Evolutionary conservation across 257 asterid genomes (phyloP), one percentile per base, ranked within the genome.

Genomic region (Solanum ahanhuiri): DNA sequence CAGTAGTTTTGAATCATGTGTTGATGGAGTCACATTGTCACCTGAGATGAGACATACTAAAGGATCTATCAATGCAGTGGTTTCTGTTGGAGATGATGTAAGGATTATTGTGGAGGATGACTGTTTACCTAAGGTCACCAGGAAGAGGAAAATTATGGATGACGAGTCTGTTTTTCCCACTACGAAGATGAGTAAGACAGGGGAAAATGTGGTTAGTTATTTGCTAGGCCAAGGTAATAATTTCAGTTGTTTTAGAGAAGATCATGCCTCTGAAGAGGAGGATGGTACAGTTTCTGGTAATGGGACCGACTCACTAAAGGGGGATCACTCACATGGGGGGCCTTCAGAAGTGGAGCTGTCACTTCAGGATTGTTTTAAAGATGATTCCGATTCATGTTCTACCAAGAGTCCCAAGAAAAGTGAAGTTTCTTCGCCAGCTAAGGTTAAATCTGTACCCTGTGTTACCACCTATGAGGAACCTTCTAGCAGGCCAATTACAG

Each of bases 101-200:
- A 41, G 34, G 57, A 23, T n/a, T 34, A 48, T 57, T 71, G 43
- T 54, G 57, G 75, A 87, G 71, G 58, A 66, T 86, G 89, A 88
- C 54, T 64, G 83, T 88, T 90, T 90, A 81, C 45, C 90, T 86
- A 87, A 83, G 45, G 30, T 69, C 79, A 83, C 73, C 87, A 85
- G 84, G 89, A 93, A 93, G 91, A 95, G 93, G 90, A 93, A 89
- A 82, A 84, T 85, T 88, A 54, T 51, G 45, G 91, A 88, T 83
- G 90, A 60, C 84, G 91, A 84, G 87, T 70, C 39, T 73, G 89
- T 69, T 83, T 33, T 87, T 39, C 89, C 88, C 87, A 83, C 81
- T 90, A 71, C 22, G 72, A 83, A 82, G 85, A 73, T 58, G n/a
- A 85, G 86, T 81, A 70, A 83, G 51, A 76, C 37, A 69, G 75